phyloP scores from a whole-genome alignment of 129 eudicot genomes.

The Mikania micrantha region DNA sequence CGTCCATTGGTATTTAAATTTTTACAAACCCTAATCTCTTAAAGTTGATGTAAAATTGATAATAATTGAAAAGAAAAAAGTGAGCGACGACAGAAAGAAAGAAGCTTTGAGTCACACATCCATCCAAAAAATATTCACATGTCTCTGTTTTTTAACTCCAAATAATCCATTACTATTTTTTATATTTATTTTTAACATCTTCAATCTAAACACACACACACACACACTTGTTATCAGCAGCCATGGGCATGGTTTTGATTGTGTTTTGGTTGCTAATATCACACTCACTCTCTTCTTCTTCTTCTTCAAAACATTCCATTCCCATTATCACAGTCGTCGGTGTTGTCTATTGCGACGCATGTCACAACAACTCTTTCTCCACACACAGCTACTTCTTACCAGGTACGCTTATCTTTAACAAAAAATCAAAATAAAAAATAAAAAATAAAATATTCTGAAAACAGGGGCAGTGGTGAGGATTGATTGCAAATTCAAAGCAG shows the following conservation, averaged over 20 bases:
- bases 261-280: slow-evolving; percentile 17
- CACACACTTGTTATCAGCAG: slow-evolving; percentile 4
- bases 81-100: slow-evolving; percentile 17
- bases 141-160: slow-evolving; percentile 42
- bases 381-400: slow-evolving; percentile 87
- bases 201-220: slow-evolving; percentile 2
- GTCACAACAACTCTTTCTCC: slow-evolving; percentile 86
- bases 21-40: too few species aligned
- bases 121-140: slow-evolving; percentile 72
- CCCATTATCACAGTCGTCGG: slow-evolving; percentile 89
- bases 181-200: background rate
- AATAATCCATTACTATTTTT: slow-evolving; percentile 19
- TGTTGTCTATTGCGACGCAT: slow-evolving; percentile 82
- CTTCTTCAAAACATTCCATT: slow-evolving; percentile 28
- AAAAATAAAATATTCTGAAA: too few species aligned
- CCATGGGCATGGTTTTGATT: slow-evolving; percentile 33
- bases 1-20: too few species aligned
- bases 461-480: slow-evolving; percentile 80
- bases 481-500: slow-evolving; percentile 79
- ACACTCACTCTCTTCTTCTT: slow-evolving; percentile 18
- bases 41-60: too few species aligned
- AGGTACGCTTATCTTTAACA: slow-evolving; percentile 37
- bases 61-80: background rate
- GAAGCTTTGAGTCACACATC: slow-evolving; percentile 19
- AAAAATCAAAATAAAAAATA: too few species aligned